Evolutionary conservation across 495 filamentous ascomycete species (phyloP).

Genomic region (Xylaria venustula): DNA sequence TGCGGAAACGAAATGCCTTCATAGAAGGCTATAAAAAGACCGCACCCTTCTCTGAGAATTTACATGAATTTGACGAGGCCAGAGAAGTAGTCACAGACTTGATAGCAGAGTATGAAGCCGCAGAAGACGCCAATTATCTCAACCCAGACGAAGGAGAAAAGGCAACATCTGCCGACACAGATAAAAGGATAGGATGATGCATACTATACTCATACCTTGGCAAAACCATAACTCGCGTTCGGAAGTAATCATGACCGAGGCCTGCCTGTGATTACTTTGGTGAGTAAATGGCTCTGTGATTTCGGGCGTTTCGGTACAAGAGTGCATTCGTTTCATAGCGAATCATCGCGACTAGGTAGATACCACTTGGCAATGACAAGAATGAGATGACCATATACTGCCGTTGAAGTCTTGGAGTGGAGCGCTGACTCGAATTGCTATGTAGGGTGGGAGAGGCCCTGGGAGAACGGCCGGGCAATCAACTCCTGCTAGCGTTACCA

Average conservation of each 20-base stretch:
- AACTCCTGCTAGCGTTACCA: no score
- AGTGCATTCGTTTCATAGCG: not conserved
- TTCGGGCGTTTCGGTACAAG: slow-evolving; percentile 14
- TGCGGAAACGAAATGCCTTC: slow-evolving; percentile 96
- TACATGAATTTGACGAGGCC: slow-evolving; percentile 96
- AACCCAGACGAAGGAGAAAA: slow-evolving; percentile 60
- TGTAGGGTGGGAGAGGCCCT: no score
- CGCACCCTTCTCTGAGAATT: slow-evolving; percentile 80
- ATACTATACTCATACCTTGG: not conserved
- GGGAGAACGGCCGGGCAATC: no score
- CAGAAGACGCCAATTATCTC: slow-evolving; percentile 84
- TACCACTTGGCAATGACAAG: slow-evolving; percentile 9
- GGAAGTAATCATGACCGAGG: not conserved
- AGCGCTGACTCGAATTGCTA: not conserved
- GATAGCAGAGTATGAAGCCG: slow-evolving; percentile 92
- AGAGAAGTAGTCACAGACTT: slow-evolving; percentile 83
- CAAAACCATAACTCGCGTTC: slow-evolving; percentile 15
- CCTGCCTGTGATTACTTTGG: not conserved
- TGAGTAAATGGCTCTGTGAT: not conserved
- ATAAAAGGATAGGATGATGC: slow-evolving; percentile 38
- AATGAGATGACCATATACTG: slow-evolving; percentile 3
- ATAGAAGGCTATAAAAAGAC: slow-evolving; percentile 94
- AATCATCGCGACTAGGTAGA: slow-evolving; percentile 6
- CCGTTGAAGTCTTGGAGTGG: no score
- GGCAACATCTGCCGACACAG: slow-evolving; percentile 43